phyloP scores from a whole-genome alignment of 345 rosid species.

The Syzygium aromaticum region DNA sequence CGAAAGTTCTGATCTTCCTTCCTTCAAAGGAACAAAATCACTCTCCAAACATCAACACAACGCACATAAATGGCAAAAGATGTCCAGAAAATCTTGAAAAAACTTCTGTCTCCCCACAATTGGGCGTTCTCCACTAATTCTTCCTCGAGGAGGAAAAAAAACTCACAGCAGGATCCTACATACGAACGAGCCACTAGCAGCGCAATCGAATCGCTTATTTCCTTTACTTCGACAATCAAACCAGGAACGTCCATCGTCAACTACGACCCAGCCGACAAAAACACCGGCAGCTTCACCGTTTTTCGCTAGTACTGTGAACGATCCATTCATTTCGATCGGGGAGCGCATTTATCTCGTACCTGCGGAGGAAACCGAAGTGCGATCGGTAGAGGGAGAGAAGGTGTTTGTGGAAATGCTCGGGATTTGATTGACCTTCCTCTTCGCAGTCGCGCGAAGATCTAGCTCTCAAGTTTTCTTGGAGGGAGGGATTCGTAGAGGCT shows the following conservation, averaged over 20 bases:
- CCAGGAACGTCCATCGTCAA: background rate
- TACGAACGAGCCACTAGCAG: background rate
- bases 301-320: background rate
- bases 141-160: background rate
- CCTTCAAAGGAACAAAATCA: background rate
- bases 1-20: background rate
- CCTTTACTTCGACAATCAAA: background rate
- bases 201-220: background rate
- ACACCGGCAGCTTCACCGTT: background rate
- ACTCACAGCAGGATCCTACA: background rate
- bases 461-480: background rate
- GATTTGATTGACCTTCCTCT: background rate
- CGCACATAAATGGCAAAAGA: background rate
- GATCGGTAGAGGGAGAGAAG: background rate
- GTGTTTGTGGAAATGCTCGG: background rate
- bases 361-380: background rate
- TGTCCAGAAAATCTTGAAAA: too few species aligned
- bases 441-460: background rate
- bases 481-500: background rate
- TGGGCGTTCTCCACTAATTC: background rate
- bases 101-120: background rate
- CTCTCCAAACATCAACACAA: background rate
- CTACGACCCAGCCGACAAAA: background rate
- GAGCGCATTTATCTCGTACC: background rate
- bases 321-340: background rate